Evolutionary conservation across 2,329 filamentous ascomycete species (phyloP).

Genomic region (Xylaria sp.): DNA sequence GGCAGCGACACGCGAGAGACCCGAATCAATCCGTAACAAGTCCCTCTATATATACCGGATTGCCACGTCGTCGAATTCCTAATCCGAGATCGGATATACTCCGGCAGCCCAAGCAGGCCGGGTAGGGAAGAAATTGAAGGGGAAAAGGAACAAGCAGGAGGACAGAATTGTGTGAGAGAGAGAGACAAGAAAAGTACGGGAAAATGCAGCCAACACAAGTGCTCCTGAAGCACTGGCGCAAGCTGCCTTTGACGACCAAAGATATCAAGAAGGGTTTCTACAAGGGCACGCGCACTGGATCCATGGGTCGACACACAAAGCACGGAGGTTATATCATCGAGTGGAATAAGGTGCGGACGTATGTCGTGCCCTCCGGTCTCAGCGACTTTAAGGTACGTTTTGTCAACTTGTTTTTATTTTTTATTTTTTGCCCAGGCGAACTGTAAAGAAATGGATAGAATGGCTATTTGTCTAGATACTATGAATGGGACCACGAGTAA

Average conservation of each 20-base stretch:
- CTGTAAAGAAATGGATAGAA: background rate
- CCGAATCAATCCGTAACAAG: too few species aligned
- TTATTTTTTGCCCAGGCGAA: background rate
- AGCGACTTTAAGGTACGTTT: conserved; percentile 74
- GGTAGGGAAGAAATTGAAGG: background rate
- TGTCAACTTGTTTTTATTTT: background rate
- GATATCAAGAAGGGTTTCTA: conserved; percentile 94
- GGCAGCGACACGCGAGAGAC: background rate
- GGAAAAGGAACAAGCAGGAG: background rate
- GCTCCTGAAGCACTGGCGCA: conserved; percentile 75
- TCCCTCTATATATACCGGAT: background rate
- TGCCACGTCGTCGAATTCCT: background rate
- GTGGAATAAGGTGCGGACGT: conserved; percentile 89
- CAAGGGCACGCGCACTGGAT: conserved; percentile 91
- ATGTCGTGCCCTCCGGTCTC: conserved; percentile 78
- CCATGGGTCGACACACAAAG: conserved; percentile 86
- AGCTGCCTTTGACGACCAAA: conserved; percentile 88
- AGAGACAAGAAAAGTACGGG: conserved; percentile 21
- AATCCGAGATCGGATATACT: background rate
- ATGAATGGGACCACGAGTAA: background rate
- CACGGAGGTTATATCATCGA: conserved; percentile 87
- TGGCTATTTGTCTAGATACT: background rate
- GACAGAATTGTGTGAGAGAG: background rate
- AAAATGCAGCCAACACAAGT: conserved; percentile 73
- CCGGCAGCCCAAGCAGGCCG: background rate